Evolutionary conservation across 495 filamentous ascomycete species (phyloP), one percentile per base, ranked within the genome.

Genomic region (Bombardia bombarda): DNA sequence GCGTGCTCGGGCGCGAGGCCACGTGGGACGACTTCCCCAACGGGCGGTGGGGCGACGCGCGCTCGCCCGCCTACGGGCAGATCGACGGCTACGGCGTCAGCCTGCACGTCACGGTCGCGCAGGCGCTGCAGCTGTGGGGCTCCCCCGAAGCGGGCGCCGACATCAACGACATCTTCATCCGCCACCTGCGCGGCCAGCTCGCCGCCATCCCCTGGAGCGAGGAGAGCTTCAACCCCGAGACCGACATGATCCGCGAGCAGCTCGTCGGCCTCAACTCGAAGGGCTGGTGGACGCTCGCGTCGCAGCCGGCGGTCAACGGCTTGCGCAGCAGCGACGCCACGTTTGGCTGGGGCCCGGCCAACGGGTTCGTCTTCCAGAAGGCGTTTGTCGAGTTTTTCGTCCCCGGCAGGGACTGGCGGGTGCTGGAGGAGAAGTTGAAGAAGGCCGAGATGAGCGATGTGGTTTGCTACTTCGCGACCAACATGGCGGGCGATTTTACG

Each of bases 21-120:
- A 97, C 92, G 5, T 98, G 92, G 92, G 92, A 98, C 58, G 92
- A 98, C 65, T 98, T 83, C 67, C 92, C 93, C 40, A 98, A 98
- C 71, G 93, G 92, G 20, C 79, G 92, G 34, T 98, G 90, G 82
- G 92, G 92, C 57, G 90, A 96, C 57, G 87, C 90, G 3, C 74
- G 82, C 20, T 90, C 84, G 13, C 83, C 86, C 2, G 92, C 92
- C 0, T 98, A 93, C 62, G 90, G 92, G 46, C 87, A 94, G 60
- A 94, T 95, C 42, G 89, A 95, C 59, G 90, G 89, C 8, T 95
- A 94, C 53, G 90, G 90, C n/a, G 86, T 88, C 8, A 86, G 80
- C 26, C 69, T 97, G 13, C 90, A 95, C 60, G 82, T 95, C 49
- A 80, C 82, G 0, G 73, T 84, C 9, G 66, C 80, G 4, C 79